Evolutionary conservation across 2,329 filamentous ascomycete genomes (phyloP), one percentile per base, ranked within the genome.

Genomic region (Hypoxylon sp.): DNA sequence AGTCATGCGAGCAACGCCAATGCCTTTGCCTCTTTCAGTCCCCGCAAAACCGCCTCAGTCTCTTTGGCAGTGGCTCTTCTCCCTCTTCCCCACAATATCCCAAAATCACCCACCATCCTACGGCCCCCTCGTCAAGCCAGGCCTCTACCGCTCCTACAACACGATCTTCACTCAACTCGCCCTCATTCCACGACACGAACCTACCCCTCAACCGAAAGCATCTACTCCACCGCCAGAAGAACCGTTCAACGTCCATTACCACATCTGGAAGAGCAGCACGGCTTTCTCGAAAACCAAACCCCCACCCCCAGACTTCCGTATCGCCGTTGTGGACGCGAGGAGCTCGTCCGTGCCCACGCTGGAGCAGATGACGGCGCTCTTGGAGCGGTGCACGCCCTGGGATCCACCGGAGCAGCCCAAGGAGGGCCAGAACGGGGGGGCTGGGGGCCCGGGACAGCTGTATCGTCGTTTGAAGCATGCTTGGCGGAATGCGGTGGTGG

Each of bases 391-490:
- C 38, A 90, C 91, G 5, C 93, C 94, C 0, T 88, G 90, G 68
- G 86, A 91, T 65, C 88, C 90, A 0, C 91, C 87, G 0, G 75
- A 85, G 32, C 69, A 69, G 14, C 7, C 77, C 77, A 76, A 77
- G 49, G 69, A 84, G 65, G 74, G 83, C 77, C 76, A 79, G 63
- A 74, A 83, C 77, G 76, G 80, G 11, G 80, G 83, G 77, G 76
- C 79, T 10, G 80, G 81, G 6, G 80, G 86, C 69, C 19, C 68
- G 3, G 75, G 74, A 0, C 66, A 64, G 28, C 80, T 94, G 70
- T 96, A 97, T 76, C 87, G 90, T 75, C 89, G 92, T 65, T 82
- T 98, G 69, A 95, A 94, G 79, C 90, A 97, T 75, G 96, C 94
- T 1, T 90, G 91, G 78, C 87, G 93, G 70, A 96, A 93, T 79